Conservation (phyloP, 768 basidiomycete genomes). For the Lepiota venenata region DNA sequence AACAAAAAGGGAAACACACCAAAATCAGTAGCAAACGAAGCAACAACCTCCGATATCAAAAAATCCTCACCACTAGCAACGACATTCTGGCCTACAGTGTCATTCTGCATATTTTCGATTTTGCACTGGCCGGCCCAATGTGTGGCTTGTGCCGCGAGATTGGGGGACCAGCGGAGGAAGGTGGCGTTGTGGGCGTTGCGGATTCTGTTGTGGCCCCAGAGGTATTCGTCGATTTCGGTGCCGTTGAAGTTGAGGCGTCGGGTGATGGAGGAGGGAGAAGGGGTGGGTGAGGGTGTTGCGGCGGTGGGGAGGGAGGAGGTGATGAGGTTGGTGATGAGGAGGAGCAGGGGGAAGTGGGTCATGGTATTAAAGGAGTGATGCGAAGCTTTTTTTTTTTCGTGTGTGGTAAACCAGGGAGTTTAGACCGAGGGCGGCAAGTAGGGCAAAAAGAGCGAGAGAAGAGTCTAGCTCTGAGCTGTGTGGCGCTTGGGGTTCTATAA, state of each 20-base stretch:
- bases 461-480: no score
- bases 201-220: constrained; percentile 44
- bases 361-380: background rate
- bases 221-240: constrained; percentile 45
- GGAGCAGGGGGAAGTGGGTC: no score
- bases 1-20: no score
- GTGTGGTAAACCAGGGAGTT: no score
- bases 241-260: no score
- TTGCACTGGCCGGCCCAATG: constrained; percentile 47
- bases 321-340: background rate
- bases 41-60: constrained; percentile 17
- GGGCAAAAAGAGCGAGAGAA: no score
- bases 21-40: no score
- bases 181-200: constrained; percentile 39
- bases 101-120: constrained; percentile 37
- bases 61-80: constrained; percentile 49
- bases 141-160: constrained; percentile 43
- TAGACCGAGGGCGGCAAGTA: no score
- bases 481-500: no score
- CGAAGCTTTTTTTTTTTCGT: no score
- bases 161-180: constrained; percentile 43
- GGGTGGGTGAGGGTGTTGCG: no score
- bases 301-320: background rate
- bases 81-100: constrained; percentile 43
- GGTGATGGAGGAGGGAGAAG: no score